Percentiles rank a stretch among this genome's conserved stretches.
phyloP scores from a whole-genome alignment of 2,329 filamentous ascomycete species.

The Zasmidium citrigriseum region DNA sequence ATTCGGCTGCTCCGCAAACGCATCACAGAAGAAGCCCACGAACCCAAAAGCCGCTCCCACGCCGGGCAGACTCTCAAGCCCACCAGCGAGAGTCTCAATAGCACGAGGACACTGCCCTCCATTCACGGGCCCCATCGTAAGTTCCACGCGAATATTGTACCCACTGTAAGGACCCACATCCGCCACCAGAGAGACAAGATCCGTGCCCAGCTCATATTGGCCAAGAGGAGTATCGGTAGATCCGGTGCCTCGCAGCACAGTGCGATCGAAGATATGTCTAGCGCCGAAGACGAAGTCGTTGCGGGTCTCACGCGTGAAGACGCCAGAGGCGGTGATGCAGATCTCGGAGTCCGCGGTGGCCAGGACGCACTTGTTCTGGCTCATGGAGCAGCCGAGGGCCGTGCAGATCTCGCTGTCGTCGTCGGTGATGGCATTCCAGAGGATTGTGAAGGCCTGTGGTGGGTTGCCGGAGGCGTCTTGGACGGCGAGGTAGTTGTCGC shows the following conservation, averaged over 20 bases:
- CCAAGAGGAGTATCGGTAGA: neutral
- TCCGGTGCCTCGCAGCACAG: neutral
- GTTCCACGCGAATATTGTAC: neutral
- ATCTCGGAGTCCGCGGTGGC: neutral
- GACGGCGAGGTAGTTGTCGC: neutral
- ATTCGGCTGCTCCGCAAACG: neutral
- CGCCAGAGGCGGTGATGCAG: neutral
- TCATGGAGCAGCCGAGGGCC: neutral
- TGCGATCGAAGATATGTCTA: neutral
- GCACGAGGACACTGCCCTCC: neutral
- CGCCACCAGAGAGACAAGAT: neutral
- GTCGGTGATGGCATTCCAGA: neutral
- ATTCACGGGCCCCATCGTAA: neutral
- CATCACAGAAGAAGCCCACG: neutral
- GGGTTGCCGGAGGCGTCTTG: neutral
- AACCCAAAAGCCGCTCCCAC: neutral
- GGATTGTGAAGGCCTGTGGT: neutral
- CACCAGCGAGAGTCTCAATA: neutral
- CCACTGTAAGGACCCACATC: neutral
- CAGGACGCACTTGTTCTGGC: neutral
- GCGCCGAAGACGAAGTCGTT: neutral
- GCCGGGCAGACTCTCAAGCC: neutral
- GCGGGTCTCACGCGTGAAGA: neutral
- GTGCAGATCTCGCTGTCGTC: neutral
- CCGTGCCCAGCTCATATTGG: neutral